Percentiles rank a stretch among this genome's conserved stretches.
Conservation (phyloP, 768 basidiomycete genomes). For the Punctularia strigosozonata region DNA sequence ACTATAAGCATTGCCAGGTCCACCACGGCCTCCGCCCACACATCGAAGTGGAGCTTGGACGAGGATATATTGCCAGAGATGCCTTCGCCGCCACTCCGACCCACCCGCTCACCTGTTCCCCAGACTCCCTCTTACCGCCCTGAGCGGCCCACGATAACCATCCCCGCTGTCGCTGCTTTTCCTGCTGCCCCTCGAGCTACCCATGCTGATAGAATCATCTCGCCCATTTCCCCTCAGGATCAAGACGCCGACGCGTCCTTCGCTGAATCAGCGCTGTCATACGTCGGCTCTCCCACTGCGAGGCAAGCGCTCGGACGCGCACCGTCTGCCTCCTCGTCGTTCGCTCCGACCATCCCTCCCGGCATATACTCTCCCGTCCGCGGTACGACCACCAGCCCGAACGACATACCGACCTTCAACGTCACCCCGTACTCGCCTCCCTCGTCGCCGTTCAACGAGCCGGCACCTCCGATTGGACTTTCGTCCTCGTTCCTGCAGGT, state of each 20-base stretch:
- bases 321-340: background rate
- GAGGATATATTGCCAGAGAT: too few relatives aligned
- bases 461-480: too few relatives aligned
- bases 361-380: background rate
- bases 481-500: too few relatives aligned
- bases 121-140: background rate
- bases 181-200: background rate
- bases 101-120: background rate
- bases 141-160: background rate
- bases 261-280: constrained; percentile 12
- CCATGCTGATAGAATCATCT: background rate
- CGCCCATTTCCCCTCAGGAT: background rate
- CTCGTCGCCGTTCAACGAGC: too few relatives aligned
- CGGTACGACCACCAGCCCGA: too few relatives aligned
- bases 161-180: background rate
- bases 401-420: too few relatives aligned
- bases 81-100: too few relatives aligned
- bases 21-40: background rate
- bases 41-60: too few relatives aligned
- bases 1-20: background rate
- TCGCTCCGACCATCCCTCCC: background rate
- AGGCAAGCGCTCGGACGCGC: constrained; percentile 8
- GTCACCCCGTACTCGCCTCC: too few relatives aligned
- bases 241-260: constrained; percentile 13
- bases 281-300: constrained; percentile 15